phyloP scores from a whole-genome alignment of 352 stramenopile species.

The Nothophytophthora sp. region DNA sequence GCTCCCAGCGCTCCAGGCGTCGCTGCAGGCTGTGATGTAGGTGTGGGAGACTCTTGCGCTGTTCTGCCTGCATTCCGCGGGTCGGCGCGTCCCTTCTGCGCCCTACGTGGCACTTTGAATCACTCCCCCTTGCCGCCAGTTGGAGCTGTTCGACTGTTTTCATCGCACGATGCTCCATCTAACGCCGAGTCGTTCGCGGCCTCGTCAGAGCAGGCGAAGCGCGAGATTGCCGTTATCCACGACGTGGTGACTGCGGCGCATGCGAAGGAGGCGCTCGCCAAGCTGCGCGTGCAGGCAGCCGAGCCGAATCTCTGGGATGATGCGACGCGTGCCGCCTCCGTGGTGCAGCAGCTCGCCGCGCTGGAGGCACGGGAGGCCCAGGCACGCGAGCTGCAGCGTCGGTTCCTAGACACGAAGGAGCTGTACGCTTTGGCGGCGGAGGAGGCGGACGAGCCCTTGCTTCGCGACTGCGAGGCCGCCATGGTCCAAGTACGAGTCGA shows the following conservation, averaged over 20 bases:
- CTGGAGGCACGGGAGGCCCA: slow-evolving; percentile 53
- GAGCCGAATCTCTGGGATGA: slow-evolving; percentile 65
- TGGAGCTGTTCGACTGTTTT: slow-evolving; percentile 13
- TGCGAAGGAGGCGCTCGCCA: slow-evolving; percentile 37
- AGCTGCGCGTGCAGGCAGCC: slow-evolving; percentile 45
- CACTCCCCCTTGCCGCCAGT: no score
- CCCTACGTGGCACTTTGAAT: slow-evolving; percentile 3
- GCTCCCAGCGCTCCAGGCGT: background rate
- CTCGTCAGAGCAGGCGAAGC: slow-evolving; percentile 31
- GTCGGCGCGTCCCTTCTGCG: slow-evolving; percentile 1
- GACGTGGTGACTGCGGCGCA: slow-evolving; percentile 40
- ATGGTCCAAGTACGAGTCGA: slow-evolving; percentile 42
- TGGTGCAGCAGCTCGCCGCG: slow-evolving; percentile 62
- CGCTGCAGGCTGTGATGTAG: background rate
- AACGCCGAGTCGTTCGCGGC: slow-evolving; percentile 46
- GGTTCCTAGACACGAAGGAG: slow-evolving; percentile 68
- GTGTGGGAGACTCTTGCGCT: background rate
- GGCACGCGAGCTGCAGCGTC: slow-evolving; percentile 34
- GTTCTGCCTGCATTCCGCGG: slow-evolving; percentile 3
- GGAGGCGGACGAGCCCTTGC: slow-evolving; percentile 55
- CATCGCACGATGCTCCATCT: slow-evolving; percentile 6
- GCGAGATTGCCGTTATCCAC: slow-evolving; percentile 52
- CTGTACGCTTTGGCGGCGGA: slow-evolving; percentile 58
- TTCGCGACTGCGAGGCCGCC: slow-evolving; percentile 44
- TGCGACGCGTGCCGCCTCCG: slow-evolving; percentile 40